phyloP scores from a whole-genome alignment of 208 protist species.

The Crithidia thermophila region DNA sequence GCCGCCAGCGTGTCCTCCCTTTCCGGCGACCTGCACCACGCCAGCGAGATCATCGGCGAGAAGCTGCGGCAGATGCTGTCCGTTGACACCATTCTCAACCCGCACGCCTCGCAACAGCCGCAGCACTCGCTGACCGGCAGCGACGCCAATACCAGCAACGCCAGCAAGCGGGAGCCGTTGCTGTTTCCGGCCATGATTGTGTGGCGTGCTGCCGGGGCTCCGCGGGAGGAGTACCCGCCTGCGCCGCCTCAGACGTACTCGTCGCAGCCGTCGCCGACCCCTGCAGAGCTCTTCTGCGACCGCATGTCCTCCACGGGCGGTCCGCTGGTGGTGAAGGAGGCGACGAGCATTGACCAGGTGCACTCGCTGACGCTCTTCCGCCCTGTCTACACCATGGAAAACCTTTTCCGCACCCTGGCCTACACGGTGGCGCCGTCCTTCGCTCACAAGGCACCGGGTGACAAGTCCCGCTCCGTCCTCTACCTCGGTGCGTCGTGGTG shows the following conservation, averaged over 20 bases:
- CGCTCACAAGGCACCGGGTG: slow-evolving; percentile 7
- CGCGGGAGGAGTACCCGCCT: slow-evolving; percentile 44
- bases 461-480: slow-evolving; percentile 46
- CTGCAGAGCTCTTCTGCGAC: slow-evolving; percentile 35
- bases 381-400: slow-evolving; percentile 70
- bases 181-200: slow-evolving; percentile 43
- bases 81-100: slow-evolving; percentile 52
- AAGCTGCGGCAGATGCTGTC: slow-evolving; percentile 38
- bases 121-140: slow-evolving; percentile 15
- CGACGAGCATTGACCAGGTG: slow-evolving; percentile 60
- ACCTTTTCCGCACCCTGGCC: slow-evolving; percentile 55
- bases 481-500: slow-evolving; percentile 88
- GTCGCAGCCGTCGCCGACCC: slow-evolving; percentile 22
- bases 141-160: neutral
- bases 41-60: slow-evolving; percentile 37
- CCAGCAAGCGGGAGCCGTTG: slow-evolving; percentile 26
- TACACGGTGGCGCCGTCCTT: slow-evolving; percentile 22
- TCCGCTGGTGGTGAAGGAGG: slow-evolving; percentile 70
- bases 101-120: slow-evolving; percentile 26
- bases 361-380: slow-evolving; percentile 63
- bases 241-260: slow-evolving; percentile 37
- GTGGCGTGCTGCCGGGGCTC: slow-evolving; percentile 38
- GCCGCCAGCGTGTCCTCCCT: slow-evolving; percentile 28
- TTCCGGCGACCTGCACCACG: slow-evolving; percentile 40
- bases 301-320: slow-evolving; percentile 40